These are phyloP conservation scores for Sporisorium reilianum DNA, from an alignment of 1,284 basidiomycete genomes.

Conservation along the genomic window DNA sequence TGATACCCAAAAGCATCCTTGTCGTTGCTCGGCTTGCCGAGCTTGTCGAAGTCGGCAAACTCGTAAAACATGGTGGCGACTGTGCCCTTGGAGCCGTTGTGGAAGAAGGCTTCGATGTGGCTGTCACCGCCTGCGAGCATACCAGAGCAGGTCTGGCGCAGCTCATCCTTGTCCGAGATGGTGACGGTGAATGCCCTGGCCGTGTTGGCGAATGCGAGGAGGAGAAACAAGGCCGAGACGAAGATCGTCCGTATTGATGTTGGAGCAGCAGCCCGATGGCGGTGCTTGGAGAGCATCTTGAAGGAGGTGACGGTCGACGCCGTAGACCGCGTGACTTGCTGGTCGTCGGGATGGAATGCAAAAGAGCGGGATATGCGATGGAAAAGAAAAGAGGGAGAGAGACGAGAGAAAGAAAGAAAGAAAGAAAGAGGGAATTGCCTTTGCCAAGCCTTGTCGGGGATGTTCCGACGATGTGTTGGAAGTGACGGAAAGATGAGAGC, in stretches of 20 bases:
- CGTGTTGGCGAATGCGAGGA: slow-evolving; percentile 13
- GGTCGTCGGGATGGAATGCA: not conserved
- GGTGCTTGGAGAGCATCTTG: slow-evolving; percentile 12
- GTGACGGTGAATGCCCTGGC: slow-evolving; percentile 48
- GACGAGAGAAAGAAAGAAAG: not conserved
- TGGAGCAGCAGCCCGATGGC: not conserved
- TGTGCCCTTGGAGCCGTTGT: slow-evolving; percentile 82
- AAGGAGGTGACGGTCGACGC: not conserved
- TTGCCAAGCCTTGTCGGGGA: slow-evolving; percentile 5
- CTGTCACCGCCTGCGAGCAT: slow-evolving; percentile 88
- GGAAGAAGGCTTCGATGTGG: slow-evolving; percentile 82
- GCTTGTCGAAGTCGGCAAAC: slow-evolving; percentile 85
- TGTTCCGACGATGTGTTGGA: too few relatives aligned
- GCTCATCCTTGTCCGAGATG: slow-evolving; percentile 74
- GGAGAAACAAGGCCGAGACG: not conserved
- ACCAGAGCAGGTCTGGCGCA: slow-evolving; percentile 88
- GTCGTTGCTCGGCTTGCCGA: slow-evolving; percentile 75
- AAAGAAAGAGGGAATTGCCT: too few relatives aligned
- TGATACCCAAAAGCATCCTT: slow-evolving; percentile 65
- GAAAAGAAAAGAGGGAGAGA: too few relatives aligned
- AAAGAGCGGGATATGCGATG: not conserved
- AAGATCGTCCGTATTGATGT: slow-evolving; percentile 19
- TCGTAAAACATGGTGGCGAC: slow-evolving; percentile 95
- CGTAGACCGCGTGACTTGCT: not conserved
- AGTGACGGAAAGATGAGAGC: too few relatives aligned